phyloP scores from a whole-genome alignment of 1,284 basidiomycete genomes.

The Thelephora terrestris region DNA sequence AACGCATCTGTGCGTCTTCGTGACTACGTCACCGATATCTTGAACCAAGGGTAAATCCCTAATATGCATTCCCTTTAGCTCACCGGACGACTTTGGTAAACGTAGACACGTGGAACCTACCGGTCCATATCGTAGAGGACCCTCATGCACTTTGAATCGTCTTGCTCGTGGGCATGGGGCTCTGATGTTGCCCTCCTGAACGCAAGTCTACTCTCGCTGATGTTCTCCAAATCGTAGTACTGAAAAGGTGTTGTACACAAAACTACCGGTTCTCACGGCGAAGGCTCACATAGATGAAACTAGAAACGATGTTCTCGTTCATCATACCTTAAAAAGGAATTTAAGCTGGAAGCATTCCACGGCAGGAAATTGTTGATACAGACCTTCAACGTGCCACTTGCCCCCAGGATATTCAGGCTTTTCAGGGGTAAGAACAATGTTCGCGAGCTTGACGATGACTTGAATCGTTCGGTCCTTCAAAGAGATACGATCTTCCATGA shows the following conservation, averaged over 20 bases:
- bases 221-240: conserved; percentile 12
- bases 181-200: conserved; percentile 8
- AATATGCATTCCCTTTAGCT: too few species aligned
- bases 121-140: conserved; percentile 7
- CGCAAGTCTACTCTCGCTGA: conserved; percentile 10
- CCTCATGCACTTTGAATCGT: conserved; percentile 4
- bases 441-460: conserved; percentile 24
- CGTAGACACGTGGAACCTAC: neutral
- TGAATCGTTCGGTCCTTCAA: conserved; percentile 13
- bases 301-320: conserved; percentile 36
- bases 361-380: neutral
- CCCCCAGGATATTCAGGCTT: conserved; percentile 19
- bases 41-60: conserved; percentile 4
- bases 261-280: too few species aligned
- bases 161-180: conserved; percentile 7
- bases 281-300: conserved; percentile 4
- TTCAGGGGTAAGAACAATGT: conserved; percentile 20
- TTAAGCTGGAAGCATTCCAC: too few species aligned
- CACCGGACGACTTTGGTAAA: neutral
- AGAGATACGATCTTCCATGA: neutral
- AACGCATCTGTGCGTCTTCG: conserved; percentile 6
- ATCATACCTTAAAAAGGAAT: conserved; percentile 11
- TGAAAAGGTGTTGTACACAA: conserved; percentile 21
- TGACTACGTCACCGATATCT: conserved; percentile 8
- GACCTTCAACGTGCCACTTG: conserved; percentile 23